Percentiles rank a stretch among this genome's conserved stretches.
Conservation (phyloP, 1,139 yeast genomes). For the Groenewaldozyma sp. region DNA sequence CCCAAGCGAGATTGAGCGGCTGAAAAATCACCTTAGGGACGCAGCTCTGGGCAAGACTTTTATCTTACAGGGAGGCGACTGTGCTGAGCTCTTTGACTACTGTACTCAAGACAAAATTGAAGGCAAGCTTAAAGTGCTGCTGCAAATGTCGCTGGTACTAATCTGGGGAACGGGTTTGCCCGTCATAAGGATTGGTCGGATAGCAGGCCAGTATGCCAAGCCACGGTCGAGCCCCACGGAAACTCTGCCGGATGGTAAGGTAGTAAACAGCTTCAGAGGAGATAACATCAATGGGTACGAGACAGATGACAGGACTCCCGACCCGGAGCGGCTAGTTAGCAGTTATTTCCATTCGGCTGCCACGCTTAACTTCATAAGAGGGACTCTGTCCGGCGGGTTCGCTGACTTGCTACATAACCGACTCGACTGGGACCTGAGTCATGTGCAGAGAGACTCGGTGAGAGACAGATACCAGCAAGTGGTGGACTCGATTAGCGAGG, state of each 20-base stretch:
- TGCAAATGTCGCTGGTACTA: constrained; percentile 37
- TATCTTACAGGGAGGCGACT: constrained; percentile 39
- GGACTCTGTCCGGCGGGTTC: constrained; percentile 31
- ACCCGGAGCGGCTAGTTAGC: constrained; percentile 34
- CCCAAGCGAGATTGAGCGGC: constrained; percentile 31
- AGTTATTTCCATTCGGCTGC: constrained; percentile 40
- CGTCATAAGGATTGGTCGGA: constrained; percentile 35
- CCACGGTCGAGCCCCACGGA: constrained; percentile 37
- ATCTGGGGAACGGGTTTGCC: constrained; percentile 36
- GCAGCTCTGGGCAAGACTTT: constrained; percentile 38
- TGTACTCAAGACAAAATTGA: constrained; percentile 35
- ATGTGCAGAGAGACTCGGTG: constrained; percentile 30
- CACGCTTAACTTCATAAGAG: constrained; percentile 34
- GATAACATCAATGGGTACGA: constrained; percentile 38
- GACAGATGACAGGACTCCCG: constrained; percentile 32
- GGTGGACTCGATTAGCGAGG: constrained; percentile 31
- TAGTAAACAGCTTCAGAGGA: constrained; percentile 35
- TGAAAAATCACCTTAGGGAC: constrained; percentile 28
- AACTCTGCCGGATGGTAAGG: constrained; percentile 31
- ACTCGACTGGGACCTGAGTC: constrained; percentile 35
- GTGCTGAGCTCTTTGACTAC: constrained; percentile 38
- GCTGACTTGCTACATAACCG: constrained; percentile 34
- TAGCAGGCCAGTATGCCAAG: constrained; percentile 40
- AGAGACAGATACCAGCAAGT: constrained; percentile 32
- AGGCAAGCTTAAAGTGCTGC: constrained; percentile 34